Conservation (phyloP, 306 rosid genomes). For the Quercus agrifolia region DNA sequence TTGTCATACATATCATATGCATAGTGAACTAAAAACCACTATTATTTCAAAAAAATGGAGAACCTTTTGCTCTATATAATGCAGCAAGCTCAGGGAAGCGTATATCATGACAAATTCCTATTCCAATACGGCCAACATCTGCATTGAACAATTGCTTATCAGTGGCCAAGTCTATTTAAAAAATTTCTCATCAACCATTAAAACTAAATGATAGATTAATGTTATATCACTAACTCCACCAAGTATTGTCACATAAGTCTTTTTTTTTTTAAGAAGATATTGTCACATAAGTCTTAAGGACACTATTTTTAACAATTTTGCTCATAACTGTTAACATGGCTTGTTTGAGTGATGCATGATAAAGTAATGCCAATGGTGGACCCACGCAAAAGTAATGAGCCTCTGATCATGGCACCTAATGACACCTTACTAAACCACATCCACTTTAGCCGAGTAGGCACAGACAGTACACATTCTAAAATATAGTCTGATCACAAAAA, state of each 20-base stretch:
- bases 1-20: neutral
- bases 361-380: too few relatives aligned
- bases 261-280: neutral
- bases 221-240: neutral
- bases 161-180: neutral
- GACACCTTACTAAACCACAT: neutral
- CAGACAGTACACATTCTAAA: neutral
- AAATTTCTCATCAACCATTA: neutral
- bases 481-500: neutral
- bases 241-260: neutral
- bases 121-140: constrained; percentile 35
- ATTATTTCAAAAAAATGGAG: neutral
- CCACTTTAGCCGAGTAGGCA: neutral
- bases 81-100: constrained; percentile 32
- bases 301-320: too few relatives aligned
- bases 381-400: too few relatives aligned
- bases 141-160: neutral
- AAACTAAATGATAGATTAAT: neutral
- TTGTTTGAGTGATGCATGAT: too few relatives aligned
- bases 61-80: constrained; percentile 7
- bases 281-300: neutral
- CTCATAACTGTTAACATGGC: too few relatives aligned
- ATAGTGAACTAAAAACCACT: neutral
- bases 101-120: constrained; percentile 37
- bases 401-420: neutral